Base-by-base conservation (phyloP, 176 grass and related monocot species). In the Triticum turgidum region DNA sequence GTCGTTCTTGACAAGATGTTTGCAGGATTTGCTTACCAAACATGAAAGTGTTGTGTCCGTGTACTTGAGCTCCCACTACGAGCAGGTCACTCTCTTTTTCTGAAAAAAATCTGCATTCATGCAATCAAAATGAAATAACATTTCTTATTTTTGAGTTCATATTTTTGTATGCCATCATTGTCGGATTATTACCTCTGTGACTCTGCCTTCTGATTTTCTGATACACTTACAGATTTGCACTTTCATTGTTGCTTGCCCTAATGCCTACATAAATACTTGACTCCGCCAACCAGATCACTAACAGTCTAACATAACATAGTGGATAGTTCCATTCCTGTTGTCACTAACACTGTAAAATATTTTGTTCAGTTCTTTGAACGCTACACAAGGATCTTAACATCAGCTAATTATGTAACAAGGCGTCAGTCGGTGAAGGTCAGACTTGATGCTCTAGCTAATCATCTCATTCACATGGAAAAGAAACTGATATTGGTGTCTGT, bases 331-430 rank as follows among this genome's bases (percentile, higher is more conserved):
- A 84, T 47, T 76, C 27, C 10, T 86, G 37, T 4, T 37, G 7
- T 79, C 7, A 64, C 84, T 83, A 66, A 83, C 77, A 2, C 17
- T 67, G 12, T 72, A 70, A 12, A 6, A 52, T 85, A 7, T 54
- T 20, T 77, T 93, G 42, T 87, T 20, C 80, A 92, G 90, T 95
- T 92, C 87, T 98, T 98, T 87, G 86, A 92, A 78, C 86, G 82
- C 78, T 95, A 95, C 81, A 87, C 83, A 84, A 93, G 80, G 81
- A 80, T 95, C 33, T 67, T 93, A 84, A 82, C 17, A 77, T 95
- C 93, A 80, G n/a, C 84, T 38, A 93, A 95, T 85, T 95, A 93
- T 93, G 89, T 95, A 27, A 95, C 91, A 79, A 92, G 93, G 89
- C 89, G 91, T 62, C 93, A 95, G 82, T 85, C 91, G 17, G 69